These are phyloP conservation scores for Fusarium chaquense DNA, from an alignment of 2,329 filamentous ascomycete species.

Conservation along the genomic window DNA sequence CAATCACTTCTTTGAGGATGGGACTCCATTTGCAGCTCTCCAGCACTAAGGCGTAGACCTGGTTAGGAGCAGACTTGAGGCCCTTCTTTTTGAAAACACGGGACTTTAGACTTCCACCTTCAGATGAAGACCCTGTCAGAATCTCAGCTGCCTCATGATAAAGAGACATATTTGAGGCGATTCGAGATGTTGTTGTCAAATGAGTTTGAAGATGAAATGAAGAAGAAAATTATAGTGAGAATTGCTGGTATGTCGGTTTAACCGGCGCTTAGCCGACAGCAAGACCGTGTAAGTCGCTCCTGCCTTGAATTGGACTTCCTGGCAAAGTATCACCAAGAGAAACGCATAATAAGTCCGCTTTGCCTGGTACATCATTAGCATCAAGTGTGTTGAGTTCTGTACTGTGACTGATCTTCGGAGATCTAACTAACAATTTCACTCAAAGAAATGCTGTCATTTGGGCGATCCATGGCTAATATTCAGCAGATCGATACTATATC, in stretches of 20 bases:
- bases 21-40: constrained; percentile 93
- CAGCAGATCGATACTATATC: not conserved
- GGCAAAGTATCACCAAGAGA: too few relatives aligned
- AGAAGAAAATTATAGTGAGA: constrained; percentile 36
- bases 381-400: not conserved
- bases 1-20: constrained; percentile 89
- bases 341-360: not conserved
- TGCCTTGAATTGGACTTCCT: not conserved
- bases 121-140: constrained; percentile 65
- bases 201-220: constrained; percentile 5
- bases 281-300: constrained; percentile 23
- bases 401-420: too few relatives aligned
- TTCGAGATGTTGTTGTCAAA: not conserved
- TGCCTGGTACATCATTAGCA: not conserved
- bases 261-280: constrained; percentile 35
- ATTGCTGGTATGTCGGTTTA: constrained; percentile 8
- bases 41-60: constrained; percentile 87
- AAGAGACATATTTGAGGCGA: constrained; percentile 77
- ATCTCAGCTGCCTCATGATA: constrained; percentile 91
- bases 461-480: not conserved
- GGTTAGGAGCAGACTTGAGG: constrained; percentile 81
- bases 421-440: not conserved
- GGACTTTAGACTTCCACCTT: constrained; percentile 87
- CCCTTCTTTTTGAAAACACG: constrained; percentile 81
- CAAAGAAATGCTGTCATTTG: too few relatives aligned